A percentile compares a stretch with the other conserved stretches of the same genome.
Evolutionary conservation across 2,329 filamentous ascomycete species (phyloP).

Genomic region (Stachybotrys elegans): DNA sequence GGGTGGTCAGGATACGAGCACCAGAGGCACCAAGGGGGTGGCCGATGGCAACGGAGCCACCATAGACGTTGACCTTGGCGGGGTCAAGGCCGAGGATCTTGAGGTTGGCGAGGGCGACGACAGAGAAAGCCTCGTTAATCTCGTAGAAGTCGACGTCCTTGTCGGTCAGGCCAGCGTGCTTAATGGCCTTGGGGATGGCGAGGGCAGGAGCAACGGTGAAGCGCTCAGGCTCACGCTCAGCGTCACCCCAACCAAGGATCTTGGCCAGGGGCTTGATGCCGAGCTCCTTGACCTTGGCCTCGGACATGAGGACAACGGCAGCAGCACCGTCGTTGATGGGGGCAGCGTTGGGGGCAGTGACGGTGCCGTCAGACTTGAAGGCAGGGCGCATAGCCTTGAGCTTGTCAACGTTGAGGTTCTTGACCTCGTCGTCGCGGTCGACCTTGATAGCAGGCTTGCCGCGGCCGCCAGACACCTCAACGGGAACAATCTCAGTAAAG

Average conservation of each 20-base stretch:
- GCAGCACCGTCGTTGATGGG: slow-evolving; percentile 94
- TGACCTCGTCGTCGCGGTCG: slow-evolving; percentile 88
- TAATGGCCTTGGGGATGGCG: slow-evolving; percentile 94
- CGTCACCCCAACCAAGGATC: slow-evolving; percentile 96
- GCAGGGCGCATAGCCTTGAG: slow-evolving; percentile 79
- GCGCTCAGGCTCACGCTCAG: slow-evolving; percentile 83
- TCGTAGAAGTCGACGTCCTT: slow-evolving; percentile 87
- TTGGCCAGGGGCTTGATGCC: slow-evolving; percentile 88
- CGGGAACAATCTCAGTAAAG: slow-evolving; percentile 85
- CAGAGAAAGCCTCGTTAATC: slow-evolving; percentile 99
- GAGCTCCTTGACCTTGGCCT: slow-evolving; percentile 89
- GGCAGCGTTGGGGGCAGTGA: slow-evolving; percentile 94
- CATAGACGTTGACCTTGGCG: slow-evolving; percentile 91
- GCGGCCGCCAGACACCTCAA: slow-evolving; percentile 81
- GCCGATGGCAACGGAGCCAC: slow-evolving; percentile 91
- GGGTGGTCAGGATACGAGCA: slow-evolving; percentile 85
- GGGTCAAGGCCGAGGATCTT: slow-evolving; percentile 77
- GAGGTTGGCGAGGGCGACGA: slow-evolving; percentile 93
- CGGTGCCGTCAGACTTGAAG: slow-evolving; percentile 78
- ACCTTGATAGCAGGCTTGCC: slow-evolving; percentile 82
- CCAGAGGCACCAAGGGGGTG: slow-evolving; percentile 93
- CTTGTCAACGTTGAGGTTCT: slow-evolving; percentile 85
- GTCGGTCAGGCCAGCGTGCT: slow-evolving; percentile 79
- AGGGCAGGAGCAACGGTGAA: slow-evolving; percentile 94
- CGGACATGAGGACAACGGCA: slow-evolving; percentile 87